Evolutionary conservation across 1,284 basidiomycete species (phyloP).

Genomic region (Malassezia japonica): DNA sequence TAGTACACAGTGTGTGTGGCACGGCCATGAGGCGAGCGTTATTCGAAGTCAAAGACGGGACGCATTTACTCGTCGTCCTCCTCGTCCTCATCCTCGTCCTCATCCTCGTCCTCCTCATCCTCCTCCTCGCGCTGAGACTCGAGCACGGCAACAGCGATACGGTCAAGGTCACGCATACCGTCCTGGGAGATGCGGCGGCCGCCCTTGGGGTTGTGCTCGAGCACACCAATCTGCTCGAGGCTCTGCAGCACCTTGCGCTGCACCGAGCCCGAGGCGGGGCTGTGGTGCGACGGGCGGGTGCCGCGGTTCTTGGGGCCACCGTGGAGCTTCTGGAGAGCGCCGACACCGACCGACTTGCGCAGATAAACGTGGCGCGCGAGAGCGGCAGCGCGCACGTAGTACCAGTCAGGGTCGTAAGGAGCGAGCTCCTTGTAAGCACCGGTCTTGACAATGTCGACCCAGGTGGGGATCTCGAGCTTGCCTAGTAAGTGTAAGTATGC

Average conservation of each 20-base stretch:
- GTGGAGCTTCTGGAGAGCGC: slow-evolving; percentile 91
- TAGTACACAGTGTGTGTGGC: slow-evolving; percentile 9
- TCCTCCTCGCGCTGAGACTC: slow-evolving; percentile 76
- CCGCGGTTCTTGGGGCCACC: slow-evolving; percentile 79
- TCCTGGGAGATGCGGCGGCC: slow-evolving; percentile 94
- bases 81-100: slow-evolving; percentile 57
- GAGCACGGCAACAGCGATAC: slow-evolving; percentile 91
- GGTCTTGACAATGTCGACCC: slow-evolving; percentile 99
- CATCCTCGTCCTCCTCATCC: slow-evolving; percentile 77
- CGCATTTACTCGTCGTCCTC: slow-evolving; percentile 37
- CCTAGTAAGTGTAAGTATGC: slow-evolving; percentile 48
- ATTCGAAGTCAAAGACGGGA: not conserved
- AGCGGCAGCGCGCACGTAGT: slow-evolving; percentile 93
- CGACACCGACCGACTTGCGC: slow-evolving; percentile 95
- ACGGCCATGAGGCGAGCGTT: not conserved
- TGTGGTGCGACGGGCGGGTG: slow-evolving; percentile 89
- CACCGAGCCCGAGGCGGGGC: slow-evolving; percentile 64
- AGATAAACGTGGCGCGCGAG: slow-evolving; percentile 99
- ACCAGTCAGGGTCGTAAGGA: slow-evolving; percentile 99
- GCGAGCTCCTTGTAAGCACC: slow-evolving; percentile 96
- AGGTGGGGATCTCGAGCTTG: slow-evolving; percentile 95
- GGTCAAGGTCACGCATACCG: slow-evolving; percentile 91
- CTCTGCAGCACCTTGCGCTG: slow-evolving; percentile 69
- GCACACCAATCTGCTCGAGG: slow-evolving; percentile 95
- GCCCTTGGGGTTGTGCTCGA: slow-evolving; percentile 83